Evolutionary conservation across 176 grass and related monocot genomes (phyloP), one percentile per base, ranked within the genome.

Genomic region (Puccinellia tenuiflora): DNA sequence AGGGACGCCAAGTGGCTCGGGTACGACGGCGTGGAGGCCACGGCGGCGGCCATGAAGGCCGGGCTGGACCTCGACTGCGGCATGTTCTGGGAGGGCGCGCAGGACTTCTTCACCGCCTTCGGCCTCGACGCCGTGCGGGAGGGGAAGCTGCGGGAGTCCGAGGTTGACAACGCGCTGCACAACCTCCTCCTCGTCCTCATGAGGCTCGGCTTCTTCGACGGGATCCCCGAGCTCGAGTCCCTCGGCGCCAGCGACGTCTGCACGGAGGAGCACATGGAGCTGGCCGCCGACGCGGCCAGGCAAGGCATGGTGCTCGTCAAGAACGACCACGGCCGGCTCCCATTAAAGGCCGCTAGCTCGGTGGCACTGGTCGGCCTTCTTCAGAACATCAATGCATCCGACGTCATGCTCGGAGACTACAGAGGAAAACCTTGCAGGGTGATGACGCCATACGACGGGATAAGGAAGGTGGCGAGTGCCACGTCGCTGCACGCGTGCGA

Each of bases 181-280:
- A 90, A 92, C 71, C 77, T 89, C 12, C 89, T 85, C 59, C 24
- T 89, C 16, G 85, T 85, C 20, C 78, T 93, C 9, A 93, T 96
- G 86, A 73, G 94, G 5, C 86, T 96, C 40, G 94, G 94, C 22
- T 92, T 92, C 86, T 96, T 96, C 79, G 87, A 96, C 64, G 90
- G 88, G 16, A 80, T 85, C 37, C 91, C 86, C 3, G 75, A 83
- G 60, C 55, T 61, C 1, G 78, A 66, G 69, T 77, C 84, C 55
- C 89, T 90, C 52, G 81, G 69, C 56, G 21, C 25, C 3, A 4
- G 1, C 40, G 26, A 86, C 79, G 67, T 85, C 11, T 90, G 89
- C 68, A 83, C 51, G 10, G 5, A 35, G 28, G 67, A 83, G 6
- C 69, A 94, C 83, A 87, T 34, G 69, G 80, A 88, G 68, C 84